phyloP scores from a whole-genome alignment of 2,329 filamentous ascomycete species.

The Lecanosticta acicola region DNA sequence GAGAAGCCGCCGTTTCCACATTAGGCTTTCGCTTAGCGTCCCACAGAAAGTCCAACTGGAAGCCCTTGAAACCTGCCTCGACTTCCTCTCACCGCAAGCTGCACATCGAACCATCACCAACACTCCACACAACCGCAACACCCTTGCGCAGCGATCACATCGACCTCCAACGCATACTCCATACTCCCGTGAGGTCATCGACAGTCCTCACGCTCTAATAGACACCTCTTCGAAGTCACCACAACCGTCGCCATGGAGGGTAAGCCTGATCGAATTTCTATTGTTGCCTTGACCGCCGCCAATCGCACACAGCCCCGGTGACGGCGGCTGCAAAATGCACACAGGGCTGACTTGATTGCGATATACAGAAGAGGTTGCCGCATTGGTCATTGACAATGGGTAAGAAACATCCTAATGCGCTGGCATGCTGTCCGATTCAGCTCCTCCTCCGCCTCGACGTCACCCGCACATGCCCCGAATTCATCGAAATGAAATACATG shows the following conservation, averaged over 20 bases:
- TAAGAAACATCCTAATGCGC: slow-evolving; percentile 57
- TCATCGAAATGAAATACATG: slow-evolving; percentile 7
- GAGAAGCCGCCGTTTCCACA: neutral
- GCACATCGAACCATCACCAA: slow-evolving; percentile 3
- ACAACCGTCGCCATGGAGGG: slow-evolving; percentile 30
- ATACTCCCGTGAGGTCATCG: slow-evolving; percentile 6
- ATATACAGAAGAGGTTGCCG: slow-evolving; percentile 92
- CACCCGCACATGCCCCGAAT: slow-evolving; percentile 25
- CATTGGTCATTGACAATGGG: slow-evolving; percentile 99
- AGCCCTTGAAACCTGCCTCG: neutral
- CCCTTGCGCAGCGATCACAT: slow-evolving; percentile 5
- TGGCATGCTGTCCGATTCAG: slow-evolving; percentile 25
- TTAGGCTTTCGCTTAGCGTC: neutral
- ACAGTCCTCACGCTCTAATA: slow-evolving; percentile 6
- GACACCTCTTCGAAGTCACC: slow-evolving; percentile 5
- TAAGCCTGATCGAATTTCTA: slow-evolving; percentile 21
- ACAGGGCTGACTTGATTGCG: slow-evolving; percentile 22
- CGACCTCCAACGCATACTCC: neutral
- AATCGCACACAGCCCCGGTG: slow-evolving; percentile 11
- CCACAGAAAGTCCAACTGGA: neutral
- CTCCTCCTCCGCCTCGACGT: slow-evolving; percentile 26
- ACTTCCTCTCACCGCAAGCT: slow-evolving; percentile 1
- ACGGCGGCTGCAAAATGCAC: slow-evolving; percentile 5
- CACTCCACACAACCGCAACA: slow-evolving; percentile 1
- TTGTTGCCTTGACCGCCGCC: slow-evolving; percentile 13